phyloP scores from a whole-genome alignment of 805 yeast species.

The Monosporozyma unispora region DNA sequence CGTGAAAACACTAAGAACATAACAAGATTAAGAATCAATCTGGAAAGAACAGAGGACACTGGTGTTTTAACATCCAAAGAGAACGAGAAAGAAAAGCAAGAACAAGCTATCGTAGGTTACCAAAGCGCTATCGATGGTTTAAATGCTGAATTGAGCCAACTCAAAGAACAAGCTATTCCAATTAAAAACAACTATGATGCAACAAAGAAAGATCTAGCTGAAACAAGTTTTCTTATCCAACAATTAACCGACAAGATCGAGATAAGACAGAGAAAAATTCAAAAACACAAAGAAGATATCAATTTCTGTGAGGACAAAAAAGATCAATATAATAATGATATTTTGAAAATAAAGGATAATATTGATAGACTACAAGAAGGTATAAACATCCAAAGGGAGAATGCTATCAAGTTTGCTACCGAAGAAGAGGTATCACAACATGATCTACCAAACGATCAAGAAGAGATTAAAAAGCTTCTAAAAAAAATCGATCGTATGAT shows the following conservation, averaged over 20 bases:
- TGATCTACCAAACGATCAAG: constrained; percentile 35
- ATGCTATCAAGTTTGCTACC: constrained; percentile 38
- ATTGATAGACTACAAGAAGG: constrained; percentile 23
- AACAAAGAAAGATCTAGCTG: constrained; percentile 7
- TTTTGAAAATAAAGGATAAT: constrained; percentile 15
- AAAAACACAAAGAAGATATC: constrained; percentile 20
- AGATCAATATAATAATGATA: constrained; percentile 11
- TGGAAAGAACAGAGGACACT: constrained; percentile 25
- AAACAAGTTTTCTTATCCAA: constrained; percentile 9
- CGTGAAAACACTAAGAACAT: constrained; percentile 24
- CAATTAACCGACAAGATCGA: constrained; percentile 14
- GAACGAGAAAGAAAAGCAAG: constrained; percentile 18
- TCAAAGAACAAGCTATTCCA: constrained; percentile 14
- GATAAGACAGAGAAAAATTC: constrained; percentile 12
- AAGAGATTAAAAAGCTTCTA: constrained; percentile 43
- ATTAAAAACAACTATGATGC: constrained; percentile 13
- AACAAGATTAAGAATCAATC: constrained; percentile 17
- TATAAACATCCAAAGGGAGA: constrained; percentile 18
- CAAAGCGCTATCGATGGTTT: constrained; percentile 21
- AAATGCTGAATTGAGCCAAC: constrained; percentile 13
- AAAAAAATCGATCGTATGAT: constrained; percentile 39
- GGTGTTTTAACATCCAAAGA: constrained; percentile 19
- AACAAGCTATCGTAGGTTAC: constrained; percentile 20
- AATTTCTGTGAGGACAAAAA: constrained; percentile 16
- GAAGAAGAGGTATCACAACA: constrained; percentile 37